Evolutionary conservation across 352 stramenopile genomes (phyloP).

Genomic region (Phytophthora palmivora): DNA sequence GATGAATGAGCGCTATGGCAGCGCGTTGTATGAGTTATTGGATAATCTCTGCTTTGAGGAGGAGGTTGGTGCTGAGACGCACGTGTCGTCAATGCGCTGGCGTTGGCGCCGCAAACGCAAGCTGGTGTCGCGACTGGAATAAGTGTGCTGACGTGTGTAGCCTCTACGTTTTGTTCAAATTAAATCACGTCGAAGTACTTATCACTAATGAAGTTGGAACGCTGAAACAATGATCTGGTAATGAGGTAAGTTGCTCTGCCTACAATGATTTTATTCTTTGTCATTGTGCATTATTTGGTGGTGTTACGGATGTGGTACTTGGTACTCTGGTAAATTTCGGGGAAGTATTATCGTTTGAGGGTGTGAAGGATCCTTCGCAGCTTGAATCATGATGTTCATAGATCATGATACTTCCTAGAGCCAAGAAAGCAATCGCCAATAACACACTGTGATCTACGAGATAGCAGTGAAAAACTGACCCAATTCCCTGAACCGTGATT

Average conservation of each 20-base stretch:
- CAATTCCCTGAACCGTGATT: no score
- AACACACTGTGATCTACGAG: conserved; percentile 26
- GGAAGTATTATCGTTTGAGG: conserved; percentile 25
- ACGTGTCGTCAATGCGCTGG: conserved; percentile 88
- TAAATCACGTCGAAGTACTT: no score
- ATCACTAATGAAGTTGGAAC: no score
- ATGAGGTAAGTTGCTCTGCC: no score
- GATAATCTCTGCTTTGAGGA: conserved; percentile 90
- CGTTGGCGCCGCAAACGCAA: conserved; percentile 89
- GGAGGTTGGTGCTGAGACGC: conserved; percentile 77
- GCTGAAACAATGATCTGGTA: no score
- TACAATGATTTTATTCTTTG: no score
- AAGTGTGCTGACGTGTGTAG: no score
- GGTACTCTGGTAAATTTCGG: conserved; percentile 23
- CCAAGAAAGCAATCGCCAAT: conserved; percentile 18
- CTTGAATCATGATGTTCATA: conserved; percentile 52
- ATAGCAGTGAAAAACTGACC: conserved; percentile 23
- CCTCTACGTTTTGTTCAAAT: no score
- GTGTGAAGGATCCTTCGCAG: conserved; percentile 49
- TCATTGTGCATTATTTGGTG: conserved; percentile 1
- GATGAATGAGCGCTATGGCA: conserved; percentile 88
- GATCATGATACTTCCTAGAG: conserved; percentile 24
- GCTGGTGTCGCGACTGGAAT: conserved; percentile 83
- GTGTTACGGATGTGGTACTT: conserved; percentile 28
- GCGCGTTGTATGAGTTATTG: conserved; percentile 83